Percentiles rank a stretch among this genome's conserved stretches.
phyloP scores from a whole-genome alignment of 2,329 filamentous ascomycete species.

The Stylonectria norvegica region DNA sequence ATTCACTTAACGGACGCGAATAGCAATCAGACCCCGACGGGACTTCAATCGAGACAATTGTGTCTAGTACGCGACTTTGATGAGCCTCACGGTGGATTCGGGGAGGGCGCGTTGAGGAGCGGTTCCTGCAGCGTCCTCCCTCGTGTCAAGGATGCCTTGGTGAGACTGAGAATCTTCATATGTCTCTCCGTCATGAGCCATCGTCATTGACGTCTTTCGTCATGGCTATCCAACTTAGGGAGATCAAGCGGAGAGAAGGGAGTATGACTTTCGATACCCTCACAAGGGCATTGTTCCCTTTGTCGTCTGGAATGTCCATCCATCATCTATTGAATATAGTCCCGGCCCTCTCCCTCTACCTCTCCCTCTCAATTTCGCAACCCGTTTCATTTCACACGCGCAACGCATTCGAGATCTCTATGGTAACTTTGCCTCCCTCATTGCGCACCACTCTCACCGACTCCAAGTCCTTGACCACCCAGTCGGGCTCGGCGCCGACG shows the following conservation, averaged over 20 bases:
- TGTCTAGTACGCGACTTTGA: background rate
- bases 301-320: conserved; percentile 3
- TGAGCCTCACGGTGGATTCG: background rate
- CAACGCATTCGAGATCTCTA: conserved; percentile 66
- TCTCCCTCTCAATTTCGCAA: conserved; percentile 8
- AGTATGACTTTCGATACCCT: conserved; percentile 3
- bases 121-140: background rate
- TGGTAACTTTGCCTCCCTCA: conserved; percentile 55
- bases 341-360: background rate
- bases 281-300: conserved; percentile 4
- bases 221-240: too few species aligned
- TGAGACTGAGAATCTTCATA: conserved; percentile 3
- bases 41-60: background rate
- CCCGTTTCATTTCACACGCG: conserved; percentile 22
- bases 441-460: conserved; percentile 64
- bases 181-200: conserved; percentile 2
- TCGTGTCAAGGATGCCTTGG: background rate
- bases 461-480: conserved; percentile 75
- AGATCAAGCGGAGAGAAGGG: background rate
- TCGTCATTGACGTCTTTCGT: too few species aligned
- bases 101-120: conserved; percentile 2
- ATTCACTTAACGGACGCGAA: background rate
- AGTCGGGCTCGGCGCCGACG: conserved; percentile 74
- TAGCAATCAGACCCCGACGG: background rate
- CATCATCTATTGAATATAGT: conserved; percentile 3